A percentile compares a stretch with the other conserved stretches of the same genome.
These are phyloP conservation scores for Pluteus cervinus DNA, from an alignment of 768 basidiomycete species.

Conservation along the genomic window DNA sequence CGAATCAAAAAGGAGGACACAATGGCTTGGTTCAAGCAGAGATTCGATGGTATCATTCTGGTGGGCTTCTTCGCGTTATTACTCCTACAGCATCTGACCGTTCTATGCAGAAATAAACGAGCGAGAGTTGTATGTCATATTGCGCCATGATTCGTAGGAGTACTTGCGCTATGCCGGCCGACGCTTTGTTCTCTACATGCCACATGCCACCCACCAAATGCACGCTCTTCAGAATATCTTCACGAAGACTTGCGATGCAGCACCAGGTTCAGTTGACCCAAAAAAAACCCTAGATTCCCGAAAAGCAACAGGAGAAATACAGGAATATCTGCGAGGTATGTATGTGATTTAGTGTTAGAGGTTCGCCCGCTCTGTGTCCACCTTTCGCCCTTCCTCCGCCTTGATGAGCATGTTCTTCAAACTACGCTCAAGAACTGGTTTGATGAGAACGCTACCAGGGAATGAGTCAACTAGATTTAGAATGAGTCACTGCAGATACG, in stretches of 20 bases:
- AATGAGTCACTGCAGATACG: slow-evolving; percentile 18
- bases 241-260: too few relatives aligned
- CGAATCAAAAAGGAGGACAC: slow-evolving; percentile 94
- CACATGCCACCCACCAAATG: too few relatives aligned
- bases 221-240: too few relatives aligned
- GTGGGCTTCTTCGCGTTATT: slow-evolving; percentile 36
- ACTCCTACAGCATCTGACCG: slow-evolving; percentile 5
- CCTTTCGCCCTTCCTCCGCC: slow-evolving; percentile 43
- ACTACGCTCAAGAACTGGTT: slow-evolving; percentile 66
- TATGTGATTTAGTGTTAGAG: too few relatives aligned
- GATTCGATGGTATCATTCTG: slow-evolving; percentile 96
- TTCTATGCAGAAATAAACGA: slow-evolving; percentile 25
- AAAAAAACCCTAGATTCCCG: too few relatives aligned
- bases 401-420: slow-evolving; percentile 35
- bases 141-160: slow-evolving; percentile 14
- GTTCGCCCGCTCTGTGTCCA: too few relatives aligned
- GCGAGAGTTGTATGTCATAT: slow-evolving; percentile 8
- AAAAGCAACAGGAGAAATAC: too few relatives aligned
- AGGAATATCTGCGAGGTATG: too few relatives aligned
- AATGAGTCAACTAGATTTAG: slow-evolving; percentile 8
- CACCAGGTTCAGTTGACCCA: too few relatives aligned
- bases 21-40: slow-evolving; percentile 98
- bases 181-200: slow-evolving; percentile 24
- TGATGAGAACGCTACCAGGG: slow-evolving; percentile 62
- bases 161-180: slow-evolving; percentile 19